These are phyloP conservation scores for Blastocystis sp. DNA, from an alignment of 352 stramenopile genomes.

Conservation along the genomic window DNA sequence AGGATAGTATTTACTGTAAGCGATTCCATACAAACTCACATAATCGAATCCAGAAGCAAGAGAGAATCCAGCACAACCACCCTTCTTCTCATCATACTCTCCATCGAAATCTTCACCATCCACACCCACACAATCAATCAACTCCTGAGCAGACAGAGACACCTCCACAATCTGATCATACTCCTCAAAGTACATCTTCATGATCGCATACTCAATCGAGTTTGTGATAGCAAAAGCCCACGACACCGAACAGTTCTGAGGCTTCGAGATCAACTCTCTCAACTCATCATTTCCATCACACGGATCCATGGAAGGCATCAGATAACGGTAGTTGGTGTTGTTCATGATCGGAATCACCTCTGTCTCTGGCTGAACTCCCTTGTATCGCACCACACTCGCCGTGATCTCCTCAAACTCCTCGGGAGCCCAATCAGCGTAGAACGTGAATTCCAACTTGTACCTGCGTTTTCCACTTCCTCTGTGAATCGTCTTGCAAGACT, in stretches of 20 bases:
- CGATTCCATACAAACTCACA: not conserved
- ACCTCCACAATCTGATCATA: slow-evolving; percentile 6
- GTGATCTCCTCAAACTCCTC: not conserved
- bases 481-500: no score
- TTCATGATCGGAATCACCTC: not conserved
- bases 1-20: not conserved
- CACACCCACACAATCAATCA: not conserved
- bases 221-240: not conserved
- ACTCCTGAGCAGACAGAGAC: not conserved
- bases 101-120: not conserved
- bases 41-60: not conserved
- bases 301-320: not conserved
- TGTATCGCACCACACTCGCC: not conserved
- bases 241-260: not conserved
- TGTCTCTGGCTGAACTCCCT: not conserved
- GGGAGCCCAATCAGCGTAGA: not conserved
- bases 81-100: no score
- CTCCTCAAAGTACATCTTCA: not conserved
- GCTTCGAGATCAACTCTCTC: not conserved
- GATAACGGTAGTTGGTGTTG: not conserved
- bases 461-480: no score
- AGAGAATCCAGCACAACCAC: not conserved
- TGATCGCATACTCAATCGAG: slow-evolving; percentile 1
- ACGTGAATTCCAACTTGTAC: not conserved
- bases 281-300: not conserved